These are phyloP conservation scores for Boletus speciosus DNA, from an alignment of 768 basidiomycete species.

Conservation along the genomic window DNA sequence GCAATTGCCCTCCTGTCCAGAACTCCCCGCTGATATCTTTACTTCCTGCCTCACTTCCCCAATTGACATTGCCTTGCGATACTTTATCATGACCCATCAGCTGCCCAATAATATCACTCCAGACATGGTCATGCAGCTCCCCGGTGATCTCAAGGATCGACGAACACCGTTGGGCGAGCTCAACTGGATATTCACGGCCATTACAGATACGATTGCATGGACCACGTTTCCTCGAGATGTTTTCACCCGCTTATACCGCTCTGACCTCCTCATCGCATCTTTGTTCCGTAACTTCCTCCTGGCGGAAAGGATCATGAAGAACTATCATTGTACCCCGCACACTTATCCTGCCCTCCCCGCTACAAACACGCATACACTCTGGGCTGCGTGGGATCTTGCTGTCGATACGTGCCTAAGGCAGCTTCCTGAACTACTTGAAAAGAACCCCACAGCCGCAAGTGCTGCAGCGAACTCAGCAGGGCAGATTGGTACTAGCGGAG, in stretches of 20 bases:
- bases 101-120: constrained; percentile 75
- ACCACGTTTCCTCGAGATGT: constrained; percentile 91
- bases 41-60: constrained; percentile 97
- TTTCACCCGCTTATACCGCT: constrained; percentile 91
- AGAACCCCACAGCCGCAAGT: constrained; percentile 26
- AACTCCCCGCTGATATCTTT: constrained; percentile 95
- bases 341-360: constrained; percentile 88
- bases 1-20: constrained; percentile 89
- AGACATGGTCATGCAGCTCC: constrained; percentile 92
- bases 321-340: constrained; percentile 95
- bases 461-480: constrained; percentile 23
- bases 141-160: constrained; percentile 94
- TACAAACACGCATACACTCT: constrained; percentile 95
- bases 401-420: constrained; percentile 93
- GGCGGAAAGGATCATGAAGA: constrained; percentile 96
- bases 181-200: constrained; percentile 99
- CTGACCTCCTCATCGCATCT: constrained; percentile 93
- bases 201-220: constrained; percentile 99
- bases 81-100: constrained; percentile 87
- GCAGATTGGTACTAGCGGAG: constrained; percentile 5
- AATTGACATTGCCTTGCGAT: constrained; percentile 95
- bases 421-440: constrained; percentile 75
- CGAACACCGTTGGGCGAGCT: constrained; percentile 95
- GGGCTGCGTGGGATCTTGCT: constrained; percentile 97
- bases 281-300: constrained; percentile 96